Base-by-base conservation (phyloP, 805 yeast genomes). In the Candida cerambycidarum region DNA sequence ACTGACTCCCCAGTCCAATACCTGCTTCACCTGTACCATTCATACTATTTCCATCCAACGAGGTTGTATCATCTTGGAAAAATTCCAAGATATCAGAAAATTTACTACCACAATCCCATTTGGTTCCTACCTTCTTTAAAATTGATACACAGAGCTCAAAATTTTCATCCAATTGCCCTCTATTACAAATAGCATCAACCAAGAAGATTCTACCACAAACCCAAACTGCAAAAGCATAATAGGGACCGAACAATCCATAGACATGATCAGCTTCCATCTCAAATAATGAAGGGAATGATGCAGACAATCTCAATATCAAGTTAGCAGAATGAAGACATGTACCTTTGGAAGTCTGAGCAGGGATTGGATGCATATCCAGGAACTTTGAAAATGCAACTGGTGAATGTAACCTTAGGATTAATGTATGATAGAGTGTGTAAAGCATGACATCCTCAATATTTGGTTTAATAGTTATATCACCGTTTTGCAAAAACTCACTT, bases 191-290 rank as follows among this genome's bases (percentile, higher is more conserved):
- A 11, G 48, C 37, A 32, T 49, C 32, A 8, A 51, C 56, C 24
- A 52, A 37, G 4, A 51, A 24, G 1, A 52, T 46, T 38, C 56
- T 42, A 2, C 50, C 53, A 41, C 48, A 38, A 3, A 52, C 55
- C 56, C 56, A 52, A 10, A 52, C 33, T 5, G 50, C 33, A 41
- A 52, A 52, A 1, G 55, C 50, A 42, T 51, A 52, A 28, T 48
- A 47, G 1, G 56, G 56, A 1, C 56, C 56, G 25, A 50, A 41
- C 4, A 45, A 12, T 30, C 39, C 47, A 29, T 47, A 47, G 4
- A 51, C 45, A 2, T 33, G 12, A n/a, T 38, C 43, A 8, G 23
- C 45, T 12, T 42, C 36, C 5, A 30, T 12, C 13, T 40, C 33
- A 13, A 46, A 44, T 14, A 39, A 39, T 16, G 21, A 15, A 2